Conservation (phyloP, 2,329 filamentous ascomycete genomes). For the Whalleya microplaca region DNA sequence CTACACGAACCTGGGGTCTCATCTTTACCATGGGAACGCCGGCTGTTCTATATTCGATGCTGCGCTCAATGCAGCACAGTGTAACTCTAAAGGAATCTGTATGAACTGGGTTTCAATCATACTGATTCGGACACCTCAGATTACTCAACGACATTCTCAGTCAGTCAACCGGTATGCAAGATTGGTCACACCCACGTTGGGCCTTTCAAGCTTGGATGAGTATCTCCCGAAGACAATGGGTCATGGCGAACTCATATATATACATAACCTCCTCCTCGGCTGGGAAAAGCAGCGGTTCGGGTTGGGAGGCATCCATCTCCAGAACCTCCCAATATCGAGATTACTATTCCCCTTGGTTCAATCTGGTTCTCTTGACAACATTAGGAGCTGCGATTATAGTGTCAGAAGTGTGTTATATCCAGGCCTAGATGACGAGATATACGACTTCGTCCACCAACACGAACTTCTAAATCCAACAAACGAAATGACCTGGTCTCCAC, state of each 20-base stretch:
- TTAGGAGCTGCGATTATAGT: neutral
- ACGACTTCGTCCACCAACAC: neutral
- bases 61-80: constrained; percentile 1
- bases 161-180: constrained; percentile 9
- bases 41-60: constrained; percentile 3
- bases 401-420: neutral
- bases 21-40: constrained; percentile 3
- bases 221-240: neutral
- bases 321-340: constrained; percentile 17
- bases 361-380: neutral
- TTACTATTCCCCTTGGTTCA: neutral
- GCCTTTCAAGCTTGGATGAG: neutral
- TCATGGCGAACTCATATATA: constrained; percentile 12
- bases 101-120: constrained; percentile 5
- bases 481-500: constrained; percentile 9
- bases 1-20: constrained; percentile 1
- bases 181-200: constrained; percentile 6
- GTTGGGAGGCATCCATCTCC: constrained; percentile 10
- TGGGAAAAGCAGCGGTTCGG: constrained; percentile 11
- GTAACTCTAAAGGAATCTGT: neutral
- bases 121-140: constrained; percentile 4
- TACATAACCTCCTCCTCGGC: constrained; percentile 7
- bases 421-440: neutral
- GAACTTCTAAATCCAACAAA: neutral
- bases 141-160: neutral